phyloP scores from a whole-genome alignment of 1,284 basidiomycete genomes.

The Trichosporon faecale region DNA sequence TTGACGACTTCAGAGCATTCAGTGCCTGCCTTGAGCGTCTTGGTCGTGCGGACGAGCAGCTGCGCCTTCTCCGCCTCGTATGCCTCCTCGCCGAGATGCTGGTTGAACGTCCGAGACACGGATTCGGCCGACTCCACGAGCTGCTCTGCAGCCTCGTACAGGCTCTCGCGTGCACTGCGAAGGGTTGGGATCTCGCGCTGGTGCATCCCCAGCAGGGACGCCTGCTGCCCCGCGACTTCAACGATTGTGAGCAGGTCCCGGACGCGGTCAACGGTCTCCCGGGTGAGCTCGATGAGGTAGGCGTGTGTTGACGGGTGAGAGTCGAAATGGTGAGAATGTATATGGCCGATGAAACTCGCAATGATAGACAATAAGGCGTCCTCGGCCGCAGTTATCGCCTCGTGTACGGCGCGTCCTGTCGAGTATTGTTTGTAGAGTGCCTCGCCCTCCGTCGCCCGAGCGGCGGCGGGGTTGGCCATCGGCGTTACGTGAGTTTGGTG shows the following conservation, averaged over 20 bases:
- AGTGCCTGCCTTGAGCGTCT: slow-evolving; percentile 78
- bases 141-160: slow-evolving; percentile 80
- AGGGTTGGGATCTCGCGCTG: slow-evolving; percentile 59
- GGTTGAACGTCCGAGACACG: slow-evolving; percentile 54
- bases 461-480: not conserved
- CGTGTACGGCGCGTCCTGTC: slow-evolving; percentile 41
- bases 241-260: slow-evolving; percentile 88
- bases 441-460: slow-evolving; percentile 9
- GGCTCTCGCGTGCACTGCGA: slow-evolving; percentile 68
- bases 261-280: slow-evolving; percentile 88
- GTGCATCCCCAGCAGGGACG: slow-evolving; percentile 59
- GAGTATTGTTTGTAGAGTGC: slow-evolving; percentile 17
- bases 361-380: slow-evolving; percentile 88
- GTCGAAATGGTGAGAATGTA: slow-evolving; percentile 82
- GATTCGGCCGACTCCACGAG: slow-evolving; percentile 78
- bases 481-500: not conserved
- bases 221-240: slow-evolving; percentile 71
- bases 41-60: slow-evolving; percentile 77
- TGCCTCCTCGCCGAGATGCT: slow-evolving; percentile 59
- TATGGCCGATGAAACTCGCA: slow-evolving; percentile 94
- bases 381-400: slow-evolving; percentile 63
- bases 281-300: slow-evolving; percentile 87
- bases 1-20: slow-evolving; percentile 82
- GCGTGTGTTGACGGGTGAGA: slow-evolving; percentile 89
- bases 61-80: slow-evolving; percentile 74